Conservation (phyloP, 2,329 filamentous ascomycete species). For the Neonectria neomacrospora region DNA sequence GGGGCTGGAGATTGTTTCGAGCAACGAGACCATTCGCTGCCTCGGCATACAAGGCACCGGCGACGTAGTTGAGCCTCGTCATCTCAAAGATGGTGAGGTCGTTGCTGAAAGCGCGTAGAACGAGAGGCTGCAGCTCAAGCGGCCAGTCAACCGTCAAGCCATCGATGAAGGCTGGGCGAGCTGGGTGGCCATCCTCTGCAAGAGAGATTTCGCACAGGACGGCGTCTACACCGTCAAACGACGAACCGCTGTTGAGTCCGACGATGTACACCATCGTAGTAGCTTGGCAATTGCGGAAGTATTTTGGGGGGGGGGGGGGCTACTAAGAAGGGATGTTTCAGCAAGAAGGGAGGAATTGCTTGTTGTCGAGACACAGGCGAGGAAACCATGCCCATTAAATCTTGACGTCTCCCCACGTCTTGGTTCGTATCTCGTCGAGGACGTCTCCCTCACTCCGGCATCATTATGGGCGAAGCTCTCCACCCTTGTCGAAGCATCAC, state of each 20-base stretch:
- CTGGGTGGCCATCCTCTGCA: constrained; percentile 44
- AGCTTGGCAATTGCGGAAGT: no score
- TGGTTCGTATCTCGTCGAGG: no score
- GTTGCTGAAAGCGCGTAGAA: constrained; percentile 44
- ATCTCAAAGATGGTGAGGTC: constrained; percentile 45
- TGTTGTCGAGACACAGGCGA: no score
- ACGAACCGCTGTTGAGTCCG: constrained; percentile 46
- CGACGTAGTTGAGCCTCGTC: constrained; percentile 46
- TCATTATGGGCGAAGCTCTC: no score
- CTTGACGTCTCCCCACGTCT: no score
- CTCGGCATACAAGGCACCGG: constrained; percentile 45
- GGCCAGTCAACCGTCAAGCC: constrained; percentile 47
- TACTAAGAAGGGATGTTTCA: no score
- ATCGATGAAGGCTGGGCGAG: constrained; percentile 42
- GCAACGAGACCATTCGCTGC: constrained; percentile 40
- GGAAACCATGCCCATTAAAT: no score
- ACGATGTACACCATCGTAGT: constrained; percentile 43
- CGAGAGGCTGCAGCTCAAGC: constrained; percentile 38
- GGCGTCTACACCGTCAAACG: constrained; percentile 47
- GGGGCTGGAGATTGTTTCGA: constrained; percentile 32
- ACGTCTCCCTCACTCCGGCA: no score
- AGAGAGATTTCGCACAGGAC: constrained; percentile 45
- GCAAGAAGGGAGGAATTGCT: no score
- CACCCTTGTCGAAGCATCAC: no score
- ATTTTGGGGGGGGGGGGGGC: no score